Evolutionary conservation across 2,329 filamentous ascomycete species (phyloP), one percentile per base, ranked within the genome.

Genomic region (Coleophoma crateriformis): DNA sequence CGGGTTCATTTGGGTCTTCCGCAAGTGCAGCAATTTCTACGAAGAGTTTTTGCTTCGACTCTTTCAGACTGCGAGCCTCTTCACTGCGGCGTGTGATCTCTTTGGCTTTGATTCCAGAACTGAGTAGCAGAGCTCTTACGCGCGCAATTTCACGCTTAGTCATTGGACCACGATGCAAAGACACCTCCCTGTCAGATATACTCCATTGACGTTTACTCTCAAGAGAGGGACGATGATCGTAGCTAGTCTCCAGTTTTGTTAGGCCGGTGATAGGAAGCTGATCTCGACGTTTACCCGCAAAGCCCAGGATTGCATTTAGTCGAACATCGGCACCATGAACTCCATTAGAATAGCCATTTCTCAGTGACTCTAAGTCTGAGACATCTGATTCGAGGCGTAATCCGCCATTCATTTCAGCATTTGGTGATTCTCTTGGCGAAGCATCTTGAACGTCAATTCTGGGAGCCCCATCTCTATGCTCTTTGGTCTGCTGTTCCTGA

Each of bases 81-180:
- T 52, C 54, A 4, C 86, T 83, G 43, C 85, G 80, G 4, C 83
- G 78, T 27, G 77, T 76, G 48, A 96, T 88, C 62, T 94, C 88
- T 61, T 84, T 84, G 0, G 92, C 91, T 69, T 95, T 95, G 62
- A 96, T 84, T n/a, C 90, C 91, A 0, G 90, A 89, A 54, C 85
- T 87, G 19, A 95, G 74, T 38, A 96, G 79, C 8, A 95, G 74
- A 1, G 89, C 81, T 50, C 83, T 79, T 2, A 91, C 77, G n/a
- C 90, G 84, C 14, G 87, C 87, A 47, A 95, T 78, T 58, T 96
- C 92, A n/a, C 81, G 80, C 58, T 78, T 82, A 10, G 77, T 83
- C 32, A 87, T 63, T 50, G 64, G 66, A n/a, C 63, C 61, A 41
- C 65, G 69, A 15, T 70, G 67, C 6, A 65, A 62, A 4, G 67